A percentile compares a stretch with the other conserved stretches of the same genome.
phyloP scores from a whole-genome alignment of 2,329 filamentous ascomycete species.

The Aspergillus quadricinctus region DNA sequence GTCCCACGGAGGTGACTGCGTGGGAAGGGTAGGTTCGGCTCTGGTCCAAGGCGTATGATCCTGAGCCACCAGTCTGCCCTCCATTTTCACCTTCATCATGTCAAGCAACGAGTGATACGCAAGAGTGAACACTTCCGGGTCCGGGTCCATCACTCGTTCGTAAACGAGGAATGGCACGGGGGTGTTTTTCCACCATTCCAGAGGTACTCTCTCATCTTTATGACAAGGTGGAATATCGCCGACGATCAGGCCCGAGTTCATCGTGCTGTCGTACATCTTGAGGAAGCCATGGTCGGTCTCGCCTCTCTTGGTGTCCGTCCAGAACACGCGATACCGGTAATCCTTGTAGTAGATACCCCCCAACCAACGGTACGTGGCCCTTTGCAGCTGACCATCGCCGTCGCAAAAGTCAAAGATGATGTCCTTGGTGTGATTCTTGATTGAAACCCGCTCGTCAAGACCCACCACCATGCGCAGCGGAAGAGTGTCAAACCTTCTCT shows the following conservation, averaged over 20 bases:
- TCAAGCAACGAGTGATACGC: constrained; percentile 11
- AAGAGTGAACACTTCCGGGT: constrained; percentile 10
- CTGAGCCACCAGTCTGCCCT: constrained; percentile 5
- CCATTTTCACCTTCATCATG: constrained; percentile 5
- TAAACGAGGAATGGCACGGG: constrained; percentile 30
- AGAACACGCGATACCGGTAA: constrained; percentile 25
- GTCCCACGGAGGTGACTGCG: constrained; percentile 4
- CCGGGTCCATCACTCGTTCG: constrained; percentile 29
- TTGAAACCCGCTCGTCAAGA: constrained; percentile 5
- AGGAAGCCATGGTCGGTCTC: constrained; percentile 19
- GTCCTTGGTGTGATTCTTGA: constrained; percentile 23
- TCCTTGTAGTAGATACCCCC: constrained; percentile 32
- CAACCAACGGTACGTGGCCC: constrained; percentile 34
- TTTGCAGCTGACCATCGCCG: constrained; percentile 5
- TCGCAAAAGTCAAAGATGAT: constrained; percentile 23
- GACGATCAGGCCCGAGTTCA: constrained; percentile 23
- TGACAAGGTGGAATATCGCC: constrained; percentile 17
- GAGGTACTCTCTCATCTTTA: constrained; percentile 20
- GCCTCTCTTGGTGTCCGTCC: constrained; percentile 26
- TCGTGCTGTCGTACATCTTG: constrained; percentile 29
- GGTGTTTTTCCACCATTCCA: constrained; percentile 18
- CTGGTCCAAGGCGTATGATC: constrained; percentile 6
- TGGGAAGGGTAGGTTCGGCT: background rate
- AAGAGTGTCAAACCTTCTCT: constrained; percentile 16
- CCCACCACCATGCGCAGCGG: constrained; percentile 30